These are phyloP conservation scores for Pholiota microspora DNA, from an alignment of 768 basidiomycete genomes.

Conservation along the genomic window DNA sequence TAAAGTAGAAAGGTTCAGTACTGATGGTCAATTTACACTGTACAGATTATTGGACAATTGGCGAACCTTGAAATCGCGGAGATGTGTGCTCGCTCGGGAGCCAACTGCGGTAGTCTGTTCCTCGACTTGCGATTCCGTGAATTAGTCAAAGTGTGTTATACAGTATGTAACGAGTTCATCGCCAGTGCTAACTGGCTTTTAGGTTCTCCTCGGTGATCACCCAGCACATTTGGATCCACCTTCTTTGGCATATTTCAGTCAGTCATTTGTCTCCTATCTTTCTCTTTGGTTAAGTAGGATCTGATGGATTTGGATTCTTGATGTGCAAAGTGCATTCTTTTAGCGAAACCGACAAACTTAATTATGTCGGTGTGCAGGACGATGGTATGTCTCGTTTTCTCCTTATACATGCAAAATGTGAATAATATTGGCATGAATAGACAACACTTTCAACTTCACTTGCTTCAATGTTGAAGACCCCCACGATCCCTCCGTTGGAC, in stretches of 20 bases:
- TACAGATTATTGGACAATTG: constrained; percentile 72
- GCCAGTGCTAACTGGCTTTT: neutral
- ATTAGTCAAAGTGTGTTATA: constrained; percentile 55
- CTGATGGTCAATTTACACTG: neutral
- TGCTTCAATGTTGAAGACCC: constrained; percentile 88
- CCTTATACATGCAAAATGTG: neutral
- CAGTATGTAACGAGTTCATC: neutral
- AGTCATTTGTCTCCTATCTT: constrained; percentile 21
- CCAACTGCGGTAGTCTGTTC: constrained; percentile 86
- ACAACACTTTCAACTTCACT: constrained; percentile 83
- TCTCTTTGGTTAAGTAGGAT: constrained; percentile 4
- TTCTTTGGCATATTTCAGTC: constrained; percentile 80
- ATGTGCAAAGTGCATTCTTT: constrained; percentile 70
- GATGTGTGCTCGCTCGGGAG: constrained; percentile 83
- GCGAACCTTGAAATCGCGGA: constrained; percentile 88
- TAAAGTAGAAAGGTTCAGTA: too few species aligned
- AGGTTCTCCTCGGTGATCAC: constrained; percentile 71
- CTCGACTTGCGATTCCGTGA: constrained; percentile 85
- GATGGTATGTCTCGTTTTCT: constrained; percentile 51
- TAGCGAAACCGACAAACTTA: constrained; percentile 84
- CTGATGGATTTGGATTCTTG: constrained; percentile 4
- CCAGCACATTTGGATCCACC: constrained; percentile 81
- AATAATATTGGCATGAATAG: constrained; percentile 34
- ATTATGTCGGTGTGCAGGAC: constrained; percentile 68
- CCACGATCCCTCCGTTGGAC: constrained; percentile 74